These are phyloP conservation scores for Graphilbum sp. DNA, from an alignment of 2,329 filamentous ascomycete species.

Conservation along the genomic window DNA sequence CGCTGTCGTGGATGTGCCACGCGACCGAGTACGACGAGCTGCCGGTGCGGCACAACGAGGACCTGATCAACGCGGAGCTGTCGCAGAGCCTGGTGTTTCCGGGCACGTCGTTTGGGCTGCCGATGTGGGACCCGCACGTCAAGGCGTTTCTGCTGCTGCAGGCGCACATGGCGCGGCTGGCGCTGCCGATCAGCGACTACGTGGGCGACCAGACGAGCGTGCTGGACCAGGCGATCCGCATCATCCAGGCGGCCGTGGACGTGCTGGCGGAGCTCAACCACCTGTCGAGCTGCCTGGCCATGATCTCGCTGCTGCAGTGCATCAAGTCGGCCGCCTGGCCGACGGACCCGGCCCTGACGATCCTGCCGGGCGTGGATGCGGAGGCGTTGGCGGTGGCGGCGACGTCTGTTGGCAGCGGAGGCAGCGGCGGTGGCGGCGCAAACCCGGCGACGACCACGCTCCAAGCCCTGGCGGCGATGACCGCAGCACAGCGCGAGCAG, in stretches of 20 bases:
- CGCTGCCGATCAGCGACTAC: conserved; percentile 90
- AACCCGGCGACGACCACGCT: conserved; percentile 16
- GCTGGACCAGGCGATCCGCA: conserved; percentile 89
- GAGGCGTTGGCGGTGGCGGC: conserved; percentile 22
- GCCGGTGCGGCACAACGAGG: conserved; percentile 94
- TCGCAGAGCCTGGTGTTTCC: conserved; percentile 58
- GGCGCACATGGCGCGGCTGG: conserved; percentile 84
- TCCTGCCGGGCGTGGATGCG: conserved; percentile 50
- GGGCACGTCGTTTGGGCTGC: conserved; percentile 47
- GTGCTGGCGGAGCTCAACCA: conserved; percentile 81
- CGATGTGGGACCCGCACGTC: conserved; percentile 97
- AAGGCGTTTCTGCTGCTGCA: conserved; percentile 90
- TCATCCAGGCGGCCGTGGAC: conserved; percentile 89
- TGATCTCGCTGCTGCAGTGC: conserved; percentile 76
- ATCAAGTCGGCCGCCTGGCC: conserved; percentile 92
- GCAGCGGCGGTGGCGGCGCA: conserved; percentile 21
- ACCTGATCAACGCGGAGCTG: conserved; percentile 86
- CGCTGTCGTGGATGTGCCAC: conserved; percentile 78
- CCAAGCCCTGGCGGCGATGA: conserved; percentile 22
- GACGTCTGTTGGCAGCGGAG: conserved; percentile 21
- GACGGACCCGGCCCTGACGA: conserved; percentile 58
- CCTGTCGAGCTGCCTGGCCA: conserved; percentile 58
- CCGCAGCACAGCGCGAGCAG: conserved; percentile 19
- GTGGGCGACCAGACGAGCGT: conserved; percentile 85
- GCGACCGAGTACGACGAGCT: conserved; percentile 96